phyloP scores from a whole-genome alignment of 1,139 yeast species.

The Arxiozyma heterogenica region DNA sequence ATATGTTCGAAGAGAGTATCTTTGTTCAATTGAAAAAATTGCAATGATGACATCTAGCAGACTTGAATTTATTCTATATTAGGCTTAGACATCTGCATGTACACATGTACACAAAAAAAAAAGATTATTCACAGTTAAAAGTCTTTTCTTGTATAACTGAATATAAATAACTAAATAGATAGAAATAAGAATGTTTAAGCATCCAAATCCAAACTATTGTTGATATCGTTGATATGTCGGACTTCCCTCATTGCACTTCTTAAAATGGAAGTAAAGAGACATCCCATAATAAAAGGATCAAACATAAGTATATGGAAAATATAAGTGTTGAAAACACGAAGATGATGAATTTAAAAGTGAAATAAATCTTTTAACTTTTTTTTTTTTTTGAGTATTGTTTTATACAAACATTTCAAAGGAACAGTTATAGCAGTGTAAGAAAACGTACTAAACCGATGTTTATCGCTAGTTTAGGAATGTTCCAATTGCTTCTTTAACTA shows the following conservation, averaged over 20 bases:
- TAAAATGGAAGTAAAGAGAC: background rate
- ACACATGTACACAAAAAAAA: too few species aligned
- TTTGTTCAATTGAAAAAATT: constrained; percentile 11
- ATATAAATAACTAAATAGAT: background rate
- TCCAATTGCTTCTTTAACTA: too few species aligned
- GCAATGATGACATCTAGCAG: background rate
- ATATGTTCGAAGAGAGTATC: constrained; percentile 26
- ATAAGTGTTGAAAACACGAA: too few species aligned
- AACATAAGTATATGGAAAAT: too few species aligned
- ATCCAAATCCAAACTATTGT: background rate
- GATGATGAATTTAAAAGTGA: too few species aligned
- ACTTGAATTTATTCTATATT: background rate
- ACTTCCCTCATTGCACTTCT: background rate
- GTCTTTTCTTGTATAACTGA: too few species aligned
- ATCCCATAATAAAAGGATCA: too few species aligned
- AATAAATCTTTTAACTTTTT: too few species aligned
- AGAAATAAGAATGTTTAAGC: background rate
- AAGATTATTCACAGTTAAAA: too few species aligned
- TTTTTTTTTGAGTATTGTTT: background rate
- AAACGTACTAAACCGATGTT: background rate
- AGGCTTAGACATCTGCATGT: too few species aligned
- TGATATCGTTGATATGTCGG: background rate
- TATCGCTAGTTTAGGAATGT: too few species aligned
- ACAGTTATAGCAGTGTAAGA: background rate
- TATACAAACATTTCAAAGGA: background rate